A percentile compares a stretch with the other conserved stretches of the same genome.
These are phyloP conservation scores for Rhynchosporium secalis DNA, from an alignment of 2,329 filamentous ascomycete species.

Conservation along the genomic window DNA sequence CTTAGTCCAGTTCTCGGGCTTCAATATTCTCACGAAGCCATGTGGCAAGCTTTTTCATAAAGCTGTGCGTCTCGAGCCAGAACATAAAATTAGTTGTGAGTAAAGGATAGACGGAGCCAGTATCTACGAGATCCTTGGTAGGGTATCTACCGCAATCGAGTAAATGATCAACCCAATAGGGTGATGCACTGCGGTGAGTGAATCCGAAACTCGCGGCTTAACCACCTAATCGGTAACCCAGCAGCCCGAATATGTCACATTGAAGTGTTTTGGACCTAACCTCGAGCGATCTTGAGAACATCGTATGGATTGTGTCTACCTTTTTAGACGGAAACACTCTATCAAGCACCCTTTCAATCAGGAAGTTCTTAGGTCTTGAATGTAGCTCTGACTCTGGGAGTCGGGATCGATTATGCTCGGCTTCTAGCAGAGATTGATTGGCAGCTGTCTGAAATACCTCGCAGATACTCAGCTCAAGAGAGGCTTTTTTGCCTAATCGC, in stretches of 20 bases:
- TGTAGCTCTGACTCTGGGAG: background rate
- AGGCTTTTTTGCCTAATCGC: background rate
- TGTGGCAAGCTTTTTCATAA: too few species aligned
- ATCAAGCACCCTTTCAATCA: slow-evolving; percentile 28
- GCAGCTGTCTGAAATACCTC: background rate
- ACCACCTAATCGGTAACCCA: slow-evolving; percentile 15
- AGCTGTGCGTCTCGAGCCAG: too few species aligned
- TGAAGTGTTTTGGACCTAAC: slow-evolving; percentile 9
- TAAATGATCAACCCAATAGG: background rate
- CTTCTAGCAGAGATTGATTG: background rate
- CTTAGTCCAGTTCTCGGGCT: too few species aligned
- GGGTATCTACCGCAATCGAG: too few species aligned
- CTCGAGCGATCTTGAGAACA: slow-evolving; percentile 17
- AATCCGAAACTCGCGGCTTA: slow-evolving; percentile 12
- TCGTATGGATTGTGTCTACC: slow-evolving; percentile 12
- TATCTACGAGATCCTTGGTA: too few species aligned
- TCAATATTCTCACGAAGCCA: too few species aligned
- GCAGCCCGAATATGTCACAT: slow-evolving; percentile 9
- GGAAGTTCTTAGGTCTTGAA: slow-evolving; percentile 36
- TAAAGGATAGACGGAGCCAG: too few species aligned
- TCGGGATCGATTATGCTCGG: background rate
- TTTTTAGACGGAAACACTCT: slow-evolving; percentile 39
- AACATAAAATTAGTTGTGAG: too few species aligned
- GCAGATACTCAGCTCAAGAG: slow-evolving; percentile 1
- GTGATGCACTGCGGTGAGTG: slow-evolving; percentile 12